Percentiles rank a stretch among this genome's conserved stretches.
phyloP scores from a whole-genome alignment of 169 alveolate species.

The Blepharisma undulans region DNA sequence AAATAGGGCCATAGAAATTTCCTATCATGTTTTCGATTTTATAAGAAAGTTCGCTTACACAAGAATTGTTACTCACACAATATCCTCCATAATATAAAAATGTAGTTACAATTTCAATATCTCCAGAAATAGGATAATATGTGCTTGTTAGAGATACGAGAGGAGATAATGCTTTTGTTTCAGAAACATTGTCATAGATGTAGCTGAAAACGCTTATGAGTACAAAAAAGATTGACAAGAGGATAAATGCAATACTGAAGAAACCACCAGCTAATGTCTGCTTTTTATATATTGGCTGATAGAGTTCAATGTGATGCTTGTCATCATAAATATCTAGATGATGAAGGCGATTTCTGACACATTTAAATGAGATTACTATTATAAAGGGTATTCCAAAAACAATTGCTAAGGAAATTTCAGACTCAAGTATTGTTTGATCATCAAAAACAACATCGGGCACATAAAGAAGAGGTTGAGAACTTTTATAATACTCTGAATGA shows the following conservation, averaged over 20 bases:
- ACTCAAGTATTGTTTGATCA: not conserved
- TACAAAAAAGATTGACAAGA: not conserved
- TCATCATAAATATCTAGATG: not conserved
- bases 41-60: not conserved
- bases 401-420: not conserved
- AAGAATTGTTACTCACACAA: not conserved
- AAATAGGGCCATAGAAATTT: not conserved
- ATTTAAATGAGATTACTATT: not conserved
- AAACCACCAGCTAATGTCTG: not conserved
- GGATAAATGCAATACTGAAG: not conserved
- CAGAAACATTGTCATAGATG: not conserved
- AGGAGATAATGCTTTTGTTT: constrained; percentile 1
- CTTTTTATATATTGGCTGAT: not conserved
- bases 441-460: not conserved
- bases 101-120: not conserved
- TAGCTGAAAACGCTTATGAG: not conserved
- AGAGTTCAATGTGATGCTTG: not conserved
- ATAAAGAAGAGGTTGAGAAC: not conserved
- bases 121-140: not conserved
- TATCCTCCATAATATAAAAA: constrained; percentile 8
- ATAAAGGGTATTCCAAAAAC: not conserved
- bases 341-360: not conserved
- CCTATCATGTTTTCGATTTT: not conserved
- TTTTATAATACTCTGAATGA: not conserved
- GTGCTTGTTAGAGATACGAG: not conserved